These are phyloP conservation scores for Curvularia spicifera DNA, from an alignment of 2,329 filamentous ascomycete genomes.

Conservation along the genomic window DNA sequence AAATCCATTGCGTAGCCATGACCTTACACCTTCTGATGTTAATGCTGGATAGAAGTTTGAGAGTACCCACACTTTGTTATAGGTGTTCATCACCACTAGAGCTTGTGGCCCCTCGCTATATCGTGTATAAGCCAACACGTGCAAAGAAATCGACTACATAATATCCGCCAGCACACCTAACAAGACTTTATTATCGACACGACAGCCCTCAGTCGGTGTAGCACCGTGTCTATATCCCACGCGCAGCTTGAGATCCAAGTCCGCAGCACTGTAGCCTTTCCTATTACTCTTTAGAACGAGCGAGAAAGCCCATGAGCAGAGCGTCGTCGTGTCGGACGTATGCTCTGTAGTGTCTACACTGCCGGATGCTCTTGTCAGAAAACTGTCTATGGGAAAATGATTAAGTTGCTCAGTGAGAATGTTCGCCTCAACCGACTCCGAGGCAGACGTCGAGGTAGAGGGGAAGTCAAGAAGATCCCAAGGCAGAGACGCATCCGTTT, in stretches of 20 bases:
- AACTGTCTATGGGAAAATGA: conserved; percentile 1
- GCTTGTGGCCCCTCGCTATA: too few relatives aligned
- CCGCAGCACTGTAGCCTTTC: conserved; percentile 19
- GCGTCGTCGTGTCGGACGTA: conserved; percentile 22
- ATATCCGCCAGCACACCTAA: conserved; percentile 27
- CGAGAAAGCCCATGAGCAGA: conserved; percentile 29
- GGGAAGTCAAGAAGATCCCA: not conserved
- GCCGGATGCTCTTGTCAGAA: conserved; percentile 10
- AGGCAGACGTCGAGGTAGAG: not conserved
- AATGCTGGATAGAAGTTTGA: too few relatives aligned
- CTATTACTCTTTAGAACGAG: conserved; percentile 21
- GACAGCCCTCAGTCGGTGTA: conserved; percentile 19
- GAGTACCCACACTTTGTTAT: too few relatives aligned
- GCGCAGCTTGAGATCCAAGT: conserved; percentile 25
- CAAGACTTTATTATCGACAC: conserved; percentile 25
- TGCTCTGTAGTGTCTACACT: conserved; percentile 7
- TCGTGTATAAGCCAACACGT: too few relatives aligned
- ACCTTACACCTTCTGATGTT: too few relatives aligned
- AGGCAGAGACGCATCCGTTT: not conserved
- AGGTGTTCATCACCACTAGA: too few relatives aligned
- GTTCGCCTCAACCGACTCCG: not conserved
- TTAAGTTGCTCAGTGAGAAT: not conserved
- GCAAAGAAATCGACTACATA: not conserved
- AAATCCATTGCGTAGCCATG: too few relatives aligned
- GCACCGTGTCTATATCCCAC: conserved; percentile 21